Percentiles rank a stretch among this genome's conserved stretches.
Evolutionary conservation across 495 filamentous ascomycete species (phyloP).

Genomic region (Penicillium maclennaniae): DNA sequence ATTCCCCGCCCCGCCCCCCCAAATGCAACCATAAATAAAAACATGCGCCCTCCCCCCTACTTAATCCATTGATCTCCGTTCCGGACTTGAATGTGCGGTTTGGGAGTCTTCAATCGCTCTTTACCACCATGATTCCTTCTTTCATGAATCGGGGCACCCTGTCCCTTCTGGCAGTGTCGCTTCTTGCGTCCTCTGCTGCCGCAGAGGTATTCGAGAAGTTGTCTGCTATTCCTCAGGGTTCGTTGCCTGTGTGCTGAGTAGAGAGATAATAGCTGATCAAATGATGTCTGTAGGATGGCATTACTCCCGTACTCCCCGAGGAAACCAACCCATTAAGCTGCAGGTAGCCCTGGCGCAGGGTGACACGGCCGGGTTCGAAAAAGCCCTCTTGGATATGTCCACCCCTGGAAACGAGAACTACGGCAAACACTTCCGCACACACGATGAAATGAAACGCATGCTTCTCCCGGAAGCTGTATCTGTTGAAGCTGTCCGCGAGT

Average conservation of each 20-base stretch:
- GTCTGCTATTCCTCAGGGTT: constrained; percentile 34
- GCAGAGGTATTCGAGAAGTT: constrained; percentile 40
- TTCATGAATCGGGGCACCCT: constrained; percentile 27
- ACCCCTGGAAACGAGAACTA: constrained; percentile 55
- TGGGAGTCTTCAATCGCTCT: not conserved
- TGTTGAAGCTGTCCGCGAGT: constrained; percentile 38
- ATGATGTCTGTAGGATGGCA: constrained; percentile 32
- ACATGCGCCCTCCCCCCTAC: constrained; percentile 9
- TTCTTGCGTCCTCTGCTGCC: constrained; percentile 32
- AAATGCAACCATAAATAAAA: constrained; percentile 26
- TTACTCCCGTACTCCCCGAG: constrained; percentile 27
- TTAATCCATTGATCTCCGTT: constrained; percentile 6
- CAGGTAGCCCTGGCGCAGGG: constrained; percentile 54
- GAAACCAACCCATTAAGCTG: constrained; percentile 34
- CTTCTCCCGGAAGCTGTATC: constrained; percentile 46
- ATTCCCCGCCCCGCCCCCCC: constrained; percentile 16
- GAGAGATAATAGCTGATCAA: not conserved
- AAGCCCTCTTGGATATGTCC: constrained; percentile 57
- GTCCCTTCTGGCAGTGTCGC: constrained; percentile 41
- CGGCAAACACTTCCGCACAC: constrained; percentile 55
- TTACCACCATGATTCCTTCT: constrained; percentile 26
- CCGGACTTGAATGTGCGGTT: not conserved
- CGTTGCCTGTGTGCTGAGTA: constrained; percentile 12
- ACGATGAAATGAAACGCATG: constrained; percentile 51
- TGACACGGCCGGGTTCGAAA: constrained; percentile 56